Percentiles rank a stretch among this genome's conserved stretches.
These are phyloP conservation scores for Geum urbanum DNA, from an alignment of 306 rosid species.

Conservation along the genomic window DNA sequence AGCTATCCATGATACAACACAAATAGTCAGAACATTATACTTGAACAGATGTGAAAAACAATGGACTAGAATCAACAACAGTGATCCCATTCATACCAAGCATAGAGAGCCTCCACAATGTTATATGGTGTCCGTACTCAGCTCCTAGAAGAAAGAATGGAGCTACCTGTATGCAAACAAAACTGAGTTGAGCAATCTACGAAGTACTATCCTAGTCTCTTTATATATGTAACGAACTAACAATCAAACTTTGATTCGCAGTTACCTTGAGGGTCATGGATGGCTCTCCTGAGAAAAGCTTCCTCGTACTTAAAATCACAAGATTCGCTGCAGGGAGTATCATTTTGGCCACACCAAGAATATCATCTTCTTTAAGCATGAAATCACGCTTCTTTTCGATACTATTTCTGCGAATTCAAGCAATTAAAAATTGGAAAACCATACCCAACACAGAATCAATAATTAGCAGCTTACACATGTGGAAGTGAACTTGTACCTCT, in stretches of 20 bases:
- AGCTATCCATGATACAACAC: constrained; percentile 36
- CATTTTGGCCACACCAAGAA: constrained; percentile 52
- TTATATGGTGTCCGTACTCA: constrained; percentile 74
- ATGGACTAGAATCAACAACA: constrained; percentile 10
- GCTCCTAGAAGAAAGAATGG: constrained; percentile 83
- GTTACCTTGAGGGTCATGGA: constrained; percentile 82
- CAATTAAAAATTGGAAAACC: not conserved
- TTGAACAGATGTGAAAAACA: not conserved
- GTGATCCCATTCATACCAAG: constrained; percentile 52
- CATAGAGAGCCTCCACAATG: constrained; percentile 70
- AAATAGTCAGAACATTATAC: not conserved
- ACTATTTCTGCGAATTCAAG: constrained; percentile 42
- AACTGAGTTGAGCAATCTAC: constrained; percentile 7
- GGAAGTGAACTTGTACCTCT: constrained; percentile 40
- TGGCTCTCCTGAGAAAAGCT: constrained; percentile 78
- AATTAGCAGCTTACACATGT: not conserved
- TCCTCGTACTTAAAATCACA: constrained; percentile 51
- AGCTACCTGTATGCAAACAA: constrained; percentile 46
- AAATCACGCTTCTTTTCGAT: constrained; percentile 32
- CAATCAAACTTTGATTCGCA: not conserved
- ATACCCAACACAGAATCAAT: not conserved
- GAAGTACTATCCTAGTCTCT: not conserved
- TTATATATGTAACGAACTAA: not conserved
- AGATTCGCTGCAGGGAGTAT: constrained; percentile 67
- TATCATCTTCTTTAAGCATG: constrained; percentile 68